Base-by-base conservation (phyloP, 2,329 filamentous ascomycete species). In the Colletotrichum echinochloae region DNA sequence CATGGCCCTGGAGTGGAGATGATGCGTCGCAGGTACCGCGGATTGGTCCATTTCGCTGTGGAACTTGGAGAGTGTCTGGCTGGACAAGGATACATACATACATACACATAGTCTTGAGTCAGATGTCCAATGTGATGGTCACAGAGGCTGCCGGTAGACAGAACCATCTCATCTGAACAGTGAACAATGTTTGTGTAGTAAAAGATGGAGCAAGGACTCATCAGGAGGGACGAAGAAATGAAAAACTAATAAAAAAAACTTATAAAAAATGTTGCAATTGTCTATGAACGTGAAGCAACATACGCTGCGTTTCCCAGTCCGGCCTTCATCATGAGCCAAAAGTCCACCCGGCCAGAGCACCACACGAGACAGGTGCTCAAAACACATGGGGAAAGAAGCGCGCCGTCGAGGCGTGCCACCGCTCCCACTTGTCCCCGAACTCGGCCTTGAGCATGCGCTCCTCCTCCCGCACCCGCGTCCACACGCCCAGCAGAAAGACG, bases 381-480 rank as follows among this genome's bases (percentile, higher is more conserved):
- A 84, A 77, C 2, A 84, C 11, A 30, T 79, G 78, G 0, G 87
- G 86, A 37, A 89, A 76, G 55, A 88, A 86, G 37, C 85, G 80
- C 52, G 81, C 81, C 6, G 87, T 89, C 64, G 64, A 76, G 3
- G 72, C 69, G 77, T 87, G 81, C 83, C 86, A 88, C 7, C 73
- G 73, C 69, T 84, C 82, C 86, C 86, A 89, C 59, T 83, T 77
- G 14, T 74, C 72, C 0, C 84, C 84, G 78, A 88, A 88, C 20
- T 78, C 76, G 5, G 74, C 77, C 60, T 74, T 78, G 71, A 89
- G 70, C 86, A 89, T 87, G 0, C 57, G 67, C 73, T 89, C 87
- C 73, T 88, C 86, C 70, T 88, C 81, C 39, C 64, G 74, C 0
- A 88, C 82, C 30, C 86, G 77, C 6, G 72, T 76, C 76, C 74